Evolutionary conservation across 2,329 filamentous ascomycete genomes (phyloP).

Genomic region (Sporothrix brunneoviolacea): DNA sequence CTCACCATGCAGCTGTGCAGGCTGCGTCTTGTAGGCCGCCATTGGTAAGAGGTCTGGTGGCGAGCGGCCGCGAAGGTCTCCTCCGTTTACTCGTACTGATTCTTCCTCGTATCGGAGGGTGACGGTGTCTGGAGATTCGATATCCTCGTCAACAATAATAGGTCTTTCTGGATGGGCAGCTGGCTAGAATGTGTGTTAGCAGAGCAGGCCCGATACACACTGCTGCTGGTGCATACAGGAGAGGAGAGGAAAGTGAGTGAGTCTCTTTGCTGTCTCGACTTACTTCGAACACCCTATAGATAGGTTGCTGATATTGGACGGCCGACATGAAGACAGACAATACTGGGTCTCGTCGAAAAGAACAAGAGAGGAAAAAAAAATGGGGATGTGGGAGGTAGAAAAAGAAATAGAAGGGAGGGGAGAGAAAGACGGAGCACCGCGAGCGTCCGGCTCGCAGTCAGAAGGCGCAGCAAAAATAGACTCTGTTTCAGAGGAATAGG

Average conservation of each 20-base stretch:
- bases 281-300: slow-evolving; percentile 55
- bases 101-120: slow-evolving; percentile 52
- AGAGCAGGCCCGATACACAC: neutral
- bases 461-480: slow-evolving; percentile 5
- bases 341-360: neutral
- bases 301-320: slow-evolving; percentile 47
- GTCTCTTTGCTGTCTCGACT: slow-evolving; percentile 30
- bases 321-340: slow-evolving; percentile 52
- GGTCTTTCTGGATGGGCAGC: slow-evolving; percentile 47
- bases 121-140: slow-evolving; percentile 52
- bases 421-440: slow-evolving; percentile 2
- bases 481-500: slow-evolving; percentile 6
- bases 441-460: neutral
- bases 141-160: slow-evolving; percentile 51
- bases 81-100: slow-evolving; percentile 43
- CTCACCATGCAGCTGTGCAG: slow-evolving; percentile 77
- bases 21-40: slow-evolving; percentile 75
- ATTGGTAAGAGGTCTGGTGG: slow-evolving; percentile 60
- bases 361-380: slow-evolving; percentile 18
- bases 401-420: slow-evolving; percentile 7
- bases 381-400: neutral
- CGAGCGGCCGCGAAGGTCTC: slow-evolving; percentile 49
- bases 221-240: neutral
- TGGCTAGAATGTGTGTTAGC: slow-evolving; percentile 31
- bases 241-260: neutral